These are phyloP conservation scores for Colletotrichum endophyticum DNA, from an alignment of 2,329 filamentous ascomycete genomes.

Conservation along the genomic window DNA sequence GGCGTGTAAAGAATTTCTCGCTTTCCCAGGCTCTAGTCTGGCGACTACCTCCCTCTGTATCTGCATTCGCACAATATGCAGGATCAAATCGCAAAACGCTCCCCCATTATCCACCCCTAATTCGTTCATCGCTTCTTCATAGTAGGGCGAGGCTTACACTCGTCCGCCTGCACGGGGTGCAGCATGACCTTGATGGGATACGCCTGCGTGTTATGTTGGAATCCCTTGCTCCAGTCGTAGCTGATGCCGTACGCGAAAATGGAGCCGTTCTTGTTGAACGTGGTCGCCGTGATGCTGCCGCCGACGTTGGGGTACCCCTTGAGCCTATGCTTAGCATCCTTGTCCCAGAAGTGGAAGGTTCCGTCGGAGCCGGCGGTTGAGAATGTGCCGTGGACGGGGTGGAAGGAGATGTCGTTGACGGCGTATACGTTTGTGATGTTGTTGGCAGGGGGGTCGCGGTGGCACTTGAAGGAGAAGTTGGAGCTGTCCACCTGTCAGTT, in stretches of 20 bases:
- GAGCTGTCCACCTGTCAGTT: conserved; percentile 54
- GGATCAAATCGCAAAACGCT: background rate
- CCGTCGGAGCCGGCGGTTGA: conserved; percentile 94
- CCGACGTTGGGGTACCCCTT: conserved; percentile 88
- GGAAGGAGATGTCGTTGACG: conserved; percentile 97
- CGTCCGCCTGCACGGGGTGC: conserved; percentile 71
- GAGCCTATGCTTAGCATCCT: conserved; percentile 85
- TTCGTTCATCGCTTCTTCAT: conserved; percentile 62
- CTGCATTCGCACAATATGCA: background rate
- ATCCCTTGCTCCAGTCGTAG: conserved; percentile 99
- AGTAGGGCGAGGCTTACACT: conserved; percentile 66
- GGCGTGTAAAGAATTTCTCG: background rate
- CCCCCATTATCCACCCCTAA: background rate
- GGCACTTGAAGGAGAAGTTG: conserved; percentile 99
- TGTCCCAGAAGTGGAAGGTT: conserved; percentile 97
- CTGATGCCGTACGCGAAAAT: conserved; percentile 90
- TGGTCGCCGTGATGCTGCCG: conserved; percentile 87
- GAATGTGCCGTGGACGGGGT: conserved; percentile 97
- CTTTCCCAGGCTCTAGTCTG: background rate
- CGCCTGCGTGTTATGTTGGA: conserved; percentile 78
- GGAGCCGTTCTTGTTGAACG: conserved; percentile 85
- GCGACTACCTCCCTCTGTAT: background rate
- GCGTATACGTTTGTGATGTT: conserved; percentile 90
- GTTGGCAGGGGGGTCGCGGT: conserved; percentile 78
- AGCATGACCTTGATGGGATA: conserved; percentile 85